These are phyloP conservation scores for Boletus tomentosulus DNA, from an alignment of 768 basidiomycete genomes.

Conservation along the genomic window DNA sequence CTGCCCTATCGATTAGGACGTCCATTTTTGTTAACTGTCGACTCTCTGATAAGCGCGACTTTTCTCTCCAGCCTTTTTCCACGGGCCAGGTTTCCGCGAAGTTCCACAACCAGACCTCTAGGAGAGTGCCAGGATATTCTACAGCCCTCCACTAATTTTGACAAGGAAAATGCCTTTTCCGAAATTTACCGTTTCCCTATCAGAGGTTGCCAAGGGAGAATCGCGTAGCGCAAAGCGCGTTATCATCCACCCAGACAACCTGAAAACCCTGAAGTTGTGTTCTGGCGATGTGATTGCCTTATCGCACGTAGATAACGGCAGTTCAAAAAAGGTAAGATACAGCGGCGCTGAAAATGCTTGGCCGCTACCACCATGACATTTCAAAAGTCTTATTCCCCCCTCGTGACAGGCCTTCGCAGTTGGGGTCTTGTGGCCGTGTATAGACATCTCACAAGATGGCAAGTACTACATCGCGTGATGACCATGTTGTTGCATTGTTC, in stretches of 20 bases:
- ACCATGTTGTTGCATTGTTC: slow-evolving; percentile 6
- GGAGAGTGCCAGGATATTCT: not conserved
- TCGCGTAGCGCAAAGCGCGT: slow-evolving; percentile 60
- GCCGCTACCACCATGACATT: slow-evolving; percentile 2
- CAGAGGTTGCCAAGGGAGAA: slow-evolving; percentile 31
- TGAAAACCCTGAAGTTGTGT: slow-evolving; percentile 57
- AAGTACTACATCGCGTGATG: slow-evolving; percentile 26
- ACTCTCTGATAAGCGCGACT: not conserved
- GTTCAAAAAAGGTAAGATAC: slow-evolving; percentile 33
- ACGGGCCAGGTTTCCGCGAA: not conserved
- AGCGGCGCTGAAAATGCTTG: slow-evolving; percentile 9
- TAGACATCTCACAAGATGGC: slow-evolving; percentile 58
- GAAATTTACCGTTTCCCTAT: slow-evolving; percentile 38
- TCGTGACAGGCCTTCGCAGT: slow-evolving; percentile 54
- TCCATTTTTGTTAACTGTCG: not conserved
- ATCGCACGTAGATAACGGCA: slow-evolving; percentile 35
- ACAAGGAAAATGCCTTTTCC: slow-evolving; percentile 14
- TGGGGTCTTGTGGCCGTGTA: slow-evolving; percentile 74
- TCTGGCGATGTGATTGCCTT: slow-evolving; percentile 70
- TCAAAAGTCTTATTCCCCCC: slow-evolving; percentile 13
- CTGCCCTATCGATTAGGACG: not conserved
- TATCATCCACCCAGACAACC: slow-evolving; percentile 54
- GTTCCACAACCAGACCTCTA: not conserved
- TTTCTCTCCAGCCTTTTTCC: not conserved
- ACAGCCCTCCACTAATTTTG: not conserved